A percentile compares a stretch with the other conserved stretches of the same genome.
Evolutionary conservation across 371 early-diverging fungal genomes (phyloP).

Genomic region (Circinella umbellata): DNA sequence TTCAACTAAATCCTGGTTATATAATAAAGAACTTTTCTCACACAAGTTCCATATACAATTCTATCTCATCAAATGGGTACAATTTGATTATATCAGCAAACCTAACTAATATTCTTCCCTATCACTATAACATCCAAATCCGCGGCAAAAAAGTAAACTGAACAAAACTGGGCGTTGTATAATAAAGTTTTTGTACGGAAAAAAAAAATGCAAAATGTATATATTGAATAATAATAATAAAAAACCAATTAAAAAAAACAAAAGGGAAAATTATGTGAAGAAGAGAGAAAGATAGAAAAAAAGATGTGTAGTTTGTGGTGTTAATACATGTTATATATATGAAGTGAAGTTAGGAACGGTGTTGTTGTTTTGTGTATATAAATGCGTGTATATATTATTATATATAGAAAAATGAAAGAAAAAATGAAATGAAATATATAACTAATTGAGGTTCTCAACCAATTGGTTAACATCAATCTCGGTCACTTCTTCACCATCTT

Average conservation of each 20-base stretch:
- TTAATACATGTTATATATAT: too few species aligned
- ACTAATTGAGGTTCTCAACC: slow-evolving; percentile 95
- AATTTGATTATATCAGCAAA: too few species aligned
- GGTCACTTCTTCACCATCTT: slow-evolving; percentile 95
- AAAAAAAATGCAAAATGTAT: too few species aligned
- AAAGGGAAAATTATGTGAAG: background rate
- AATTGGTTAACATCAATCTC: slow-evolving; percentile 96
- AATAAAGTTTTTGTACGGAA: too few species aligned
- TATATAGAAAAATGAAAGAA: slow-evolving; percentile 4
- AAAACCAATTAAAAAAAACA: slow-evolving; percentile 12
- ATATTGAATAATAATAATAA: background rate
- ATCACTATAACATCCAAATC: too few species aligned
- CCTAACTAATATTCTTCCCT: too few species aligned
- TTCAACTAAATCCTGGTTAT: background rate
- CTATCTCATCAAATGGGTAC: background rate
- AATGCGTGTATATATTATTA: background rate
- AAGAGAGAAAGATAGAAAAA: background rate
- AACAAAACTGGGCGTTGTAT: too few species aligned
- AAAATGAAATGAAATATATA: background rate
- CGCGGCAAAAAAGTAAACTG: too few species aligned
- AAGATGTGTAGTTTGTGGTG: too few species aligned
- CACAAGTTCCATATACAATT: background rate
- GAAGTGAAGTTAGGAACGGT: too few species aligned
- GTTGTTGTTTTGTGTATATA: too few species aligned
- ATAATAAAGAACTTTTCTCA: too few species aligned